Evolutionary conservation across 176 grass and related monocot genomes (phyloP).

Genomic region (Thinopyrum elongatum): DNA sequence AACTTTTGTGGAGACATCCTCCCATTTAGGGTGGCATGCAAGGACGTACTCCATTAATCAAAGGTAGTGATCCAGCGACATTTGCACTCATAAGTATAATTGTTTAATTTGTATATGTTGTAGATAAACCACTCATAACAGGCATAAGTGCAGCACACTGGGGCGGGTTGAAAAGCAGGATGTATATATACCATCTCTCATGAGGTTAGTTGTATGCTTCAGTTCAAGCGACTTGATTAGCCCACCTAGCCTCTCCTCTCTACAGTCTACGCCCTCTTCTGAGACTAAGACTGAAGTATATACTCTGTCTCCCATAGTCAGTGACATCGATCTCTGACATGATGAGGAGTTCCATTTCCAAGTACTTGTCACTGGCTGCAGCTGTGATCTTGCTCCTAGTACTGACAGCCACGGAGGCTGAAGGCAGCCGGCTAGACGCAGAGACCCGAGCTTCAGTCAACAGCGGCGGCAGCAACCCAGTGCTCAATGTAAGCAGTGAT

Average conservation of each 20-base stretch:
- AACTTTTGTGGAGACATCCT: not conserved
- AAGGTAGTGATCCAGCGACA: not conserved
- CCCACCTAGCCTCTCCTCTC: not conserved
- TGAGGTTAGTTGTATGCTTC: not conserved
- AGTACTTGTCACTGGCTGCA: not conserved
- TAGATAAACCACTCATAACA: not conserved
- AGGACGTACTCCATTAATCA: not conserved
- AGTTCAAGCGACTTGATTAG: constrained; percentile 17
- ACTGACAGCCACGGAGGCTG: constrained; percentile 6
- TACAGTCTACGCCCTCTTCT: not conserved
- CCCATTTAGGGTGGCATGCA: not conserved
- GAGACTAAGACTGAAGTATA: not conserved
- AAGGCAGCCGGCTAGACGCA: constrained; percentile 43
- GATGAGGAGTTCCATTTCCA: constrained; percentile 28
- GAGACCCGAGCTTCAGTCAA: constrained; percentile 31
- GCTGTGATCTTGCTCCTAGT: constrained; percentile 14
- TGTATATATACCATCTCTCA: constrained; percentile 25
- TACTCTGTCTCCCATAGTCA: not conserved
- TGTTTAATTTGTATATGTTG: not conserved
- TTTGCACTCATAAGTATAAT: not conserved
- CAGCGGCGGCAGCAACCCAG: not conserved
- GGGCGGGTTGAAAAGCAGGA: not conserved
- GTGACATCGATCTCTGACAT: not conserved
- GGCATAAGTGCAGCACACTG: constrained; percentile 12
- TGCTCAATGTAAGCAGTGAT: constrained; percentile 31